Conservation (phyloP, 331 rosid genomes). For the Quercus phellos region DNA sequence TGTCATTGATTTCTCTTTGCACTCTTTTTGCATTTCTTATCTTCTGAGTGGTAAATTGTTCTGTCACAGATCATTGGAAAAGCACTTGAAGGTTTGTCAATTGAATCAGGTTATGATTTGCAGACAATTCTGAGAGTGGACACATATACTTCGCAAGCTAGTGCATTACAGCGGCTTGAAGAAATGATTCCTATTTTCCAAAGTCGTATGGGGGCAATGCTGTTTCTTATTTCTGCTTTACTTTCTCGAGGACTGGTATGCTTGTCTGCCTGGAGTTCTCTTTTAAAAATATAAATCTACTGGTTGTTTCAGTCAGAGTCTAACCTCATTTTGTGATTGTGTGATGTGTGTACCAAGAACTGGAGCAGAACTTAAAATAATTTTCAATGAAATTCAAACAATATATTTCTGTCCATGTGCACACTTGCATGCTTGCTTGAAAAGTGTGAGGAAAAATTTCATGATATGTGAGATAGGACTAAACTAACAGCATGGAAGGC, state of each 20-base stretch:
- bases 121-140: conserved; percentile 71
- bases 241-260: conserved; percentile 92
- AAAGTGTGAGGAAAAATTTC: no score
- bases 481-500: no score
- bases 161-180: conserved; percentile 67
- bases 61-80: conserved; percentile 46
- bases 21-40: not conserved
- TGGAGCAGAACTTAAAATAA: no score
- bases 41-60: conserved; percentile 19
- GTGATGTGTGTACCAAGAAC: no score
- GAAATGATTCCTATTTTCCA: conserved; percentile 67
- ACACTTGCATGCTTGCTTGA: no score
- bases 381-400: no score
- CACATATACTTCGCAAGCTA: conserved; percentile 51
- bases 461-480: no score
- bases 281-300: not conserved
- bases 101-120: conserved; percentile 70
- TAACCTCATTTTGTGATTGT: not conserved
- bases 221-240: conserved; percentile 86
- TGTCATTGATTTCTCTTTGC: conserved; percentile 5
- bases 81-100: conserved; percentile 72
- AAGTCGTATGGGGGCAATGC: conserved; percentile 98
- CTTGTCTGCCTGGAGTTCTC: conserved; percentile 25
- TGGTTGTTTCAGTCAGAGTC: not conserved
- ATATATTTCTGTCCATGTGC: no score